phyloP scores from a whole-genome alignment of 768 basidiomycete genomes.

The Phaeotremella fagi region DNA sequence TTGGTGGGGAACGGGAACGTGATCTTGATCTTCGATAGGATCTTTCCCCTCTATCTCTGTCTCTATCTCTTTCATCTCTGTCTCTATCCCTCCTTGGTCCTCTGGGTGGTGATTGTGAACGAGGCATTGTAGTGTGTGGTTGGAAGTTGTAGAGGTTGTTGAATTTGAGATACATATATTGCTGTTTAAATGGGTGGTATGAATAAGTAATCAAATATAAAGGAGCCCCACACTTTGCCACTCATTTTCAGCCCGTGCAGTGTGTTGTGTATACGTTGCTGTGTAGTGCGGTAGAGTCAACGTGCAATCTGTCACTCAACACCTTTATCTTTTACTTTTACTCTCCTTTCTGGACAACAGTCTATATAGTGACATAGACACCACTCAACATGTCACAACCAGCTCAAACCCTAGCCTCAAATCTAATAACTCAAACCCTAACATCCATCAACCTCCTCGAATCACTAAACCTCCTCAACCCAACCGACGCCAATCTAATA shows the following conservation, averaged over 20 bases:
- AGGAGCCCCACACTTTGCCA: not conserved
- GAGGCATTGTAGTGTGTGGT: constrained; percentile 21
- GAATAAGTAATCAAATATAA: not conserved
- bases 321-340: too few relatives aligned
- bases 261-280: too few relatives aligned
- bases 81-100: constrained; percentile 3
- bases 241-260: too few relatives aligned
- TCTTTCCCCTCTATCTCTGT: constrained; percentile 2
- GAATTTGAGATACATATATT: not conserved
- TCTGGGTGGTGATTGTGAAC: constrained; percentile 13
- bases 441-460: constrained; percentile 33
- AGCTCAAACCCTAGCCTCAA: constrained; percentile 26
- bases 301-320: too few relatives aligned
- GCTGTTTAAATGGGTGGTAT: not conserved
- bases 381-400: not conserved
- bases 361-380: too few relatives aligned
- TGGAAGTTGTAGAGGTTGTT: not conserved
- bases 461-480: constrained; percentile 21
- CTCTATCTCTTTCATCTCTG: constrained; percentile 1
- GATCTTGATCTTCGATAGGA: not conserved
- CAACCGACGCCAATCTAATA: constrained; percentile 32
- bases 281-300: too few relatives aligned
- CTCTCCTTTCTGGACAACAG: too few relatives aligned
- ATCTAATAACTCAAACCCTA: constrained; percentile 36
- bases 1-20: constrained; percentile 29